Evolutionary conservation across 2,329 filamentous ascomycete species (phyloP).

Genomic region (Aureobasidium subglaciale): DNA sequence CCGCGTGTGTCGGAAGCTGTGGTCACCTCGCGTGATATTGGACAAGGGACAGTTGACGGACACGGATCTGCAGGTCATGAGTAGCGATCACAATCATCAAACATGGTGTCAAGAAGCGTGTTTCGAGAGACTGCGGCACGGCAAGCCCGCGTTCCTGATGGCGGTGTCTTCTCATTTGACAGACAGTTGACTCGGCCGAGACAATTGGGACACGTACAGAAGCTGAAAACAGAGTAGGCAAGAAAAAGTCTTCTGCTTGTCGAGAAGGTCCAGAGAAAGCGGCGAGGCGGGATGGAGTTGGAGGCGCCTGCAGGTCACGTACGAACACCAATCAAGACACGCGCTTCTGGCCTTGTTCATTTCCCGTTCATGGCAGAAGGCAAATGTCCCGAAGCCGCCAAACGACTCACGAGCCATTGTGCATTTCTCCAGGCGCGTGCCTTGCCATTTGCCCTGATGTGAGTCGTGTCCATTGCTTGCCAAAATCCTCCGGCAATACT

Average conservation of each 20-base stretch:
- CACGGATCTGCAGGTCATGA: slow-evolving; percentile 1
- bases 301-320: neutral
- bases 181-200: neutral
- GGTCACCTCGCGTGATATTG: neutral
- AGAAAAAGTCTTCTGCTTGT: neutral
- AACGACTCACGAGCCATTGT: neutral
- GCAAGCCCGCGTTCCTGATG: neutral
- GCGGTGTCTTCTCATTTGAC: neutral
- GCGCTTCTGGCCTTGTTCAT: neutral
- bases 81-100: slow-evolving; percentile 6
- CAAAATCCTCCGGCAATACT: neutral
- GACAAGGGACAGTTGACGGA: neutral
- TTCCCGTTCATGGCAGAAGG: neutral
- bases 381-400: neutral
- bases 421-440: neutral
- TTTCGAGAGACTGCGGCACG: neutral
- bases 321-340: neutral
- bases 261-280: neutral
- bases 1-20: neutral
- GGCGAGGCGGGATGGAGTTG: neutral
- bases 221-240: neutral
- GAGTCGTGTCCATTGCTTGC: neutral
- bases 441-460: neutral
- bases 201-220: neutral
- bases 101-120: slow-evolving; percentile 7